Evolutionary conservation across 139 green algal genomes (phyloP).

Genomic region (Diplosphaera chodatii): DNA sequence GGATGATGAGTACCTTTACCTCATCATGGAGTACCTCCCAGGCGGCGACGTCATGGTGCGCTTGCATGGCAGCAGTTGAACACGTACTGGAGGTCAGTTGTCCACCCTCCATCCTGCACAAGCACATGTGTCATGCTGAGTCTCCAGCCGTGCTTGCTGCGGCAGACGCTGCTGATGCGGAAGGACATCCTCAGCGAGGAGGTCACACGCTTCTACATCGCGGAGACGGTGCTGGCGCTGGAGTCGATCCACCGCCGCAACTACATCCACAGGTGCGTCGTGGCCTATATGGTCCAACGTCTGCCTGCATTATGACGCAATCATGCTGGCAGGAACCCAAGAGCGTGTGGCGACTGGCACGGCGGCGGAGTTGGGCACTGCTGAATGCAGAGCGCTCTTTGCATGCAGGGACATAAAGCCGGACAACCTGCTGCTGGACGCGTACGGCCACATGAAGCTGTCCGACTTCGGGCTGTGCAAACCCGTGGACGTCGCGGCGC

Average conservation of each 20-base stretch:
- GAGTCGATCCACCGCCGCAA: slow-evolving; percentile 79
- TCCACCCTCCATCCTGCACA: too few relatives aligned
- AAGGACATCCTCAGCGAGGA: slow-evolving; percentile 88
- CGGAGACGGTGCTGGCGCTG: slow-evolving; percentile 82
- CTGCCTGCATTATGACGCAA: too few relatives aligned
- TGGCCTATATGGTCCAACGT: too few relatives aligned
- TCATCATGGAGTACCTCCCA: slow-evolving; percentile 98
- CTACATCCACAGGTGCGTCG: slow-evolving; percentile 90
- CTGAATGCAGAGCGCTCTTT: too few relatives aligned
- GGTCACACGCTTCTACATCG: slow-evolving; percentile 83
- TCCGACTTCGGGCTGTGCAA: slow-evolving; percentile 98
- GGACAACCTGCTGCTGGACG: slow-evolving; percentile 92
- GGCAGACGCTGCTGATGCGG: slow-evolving; percentile 92
- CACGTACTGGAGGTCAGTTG: too few relatives aligned
- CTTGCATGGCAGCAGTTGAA: too few relatives aligned
- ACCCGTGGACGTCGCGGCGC: slow-evolving; percentile 66
- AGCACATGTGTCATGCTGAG: too few relatives aligned
- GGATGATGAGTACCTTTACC: slow-evolving; percentile 92
- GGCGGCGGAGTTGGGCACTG: not conserved
- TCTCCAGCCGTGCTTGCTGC: too few relatives aligned
- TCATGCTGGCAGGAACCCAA: too few relatives aligned
- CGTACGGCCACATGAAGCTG: slow-evolving; percentile 89
- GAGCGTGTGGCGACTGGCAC: too few relatives aligned
- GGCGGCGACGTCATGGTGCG: slow-evolving; percentile 91
- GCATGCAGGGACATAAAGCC: slow-evolving; percentile 91